These are phyloP conservation scores for Tulasnella sp. DNA, from an alignment of 768 basidiomycete genomes.

Conservation along the genomic window DNA sequence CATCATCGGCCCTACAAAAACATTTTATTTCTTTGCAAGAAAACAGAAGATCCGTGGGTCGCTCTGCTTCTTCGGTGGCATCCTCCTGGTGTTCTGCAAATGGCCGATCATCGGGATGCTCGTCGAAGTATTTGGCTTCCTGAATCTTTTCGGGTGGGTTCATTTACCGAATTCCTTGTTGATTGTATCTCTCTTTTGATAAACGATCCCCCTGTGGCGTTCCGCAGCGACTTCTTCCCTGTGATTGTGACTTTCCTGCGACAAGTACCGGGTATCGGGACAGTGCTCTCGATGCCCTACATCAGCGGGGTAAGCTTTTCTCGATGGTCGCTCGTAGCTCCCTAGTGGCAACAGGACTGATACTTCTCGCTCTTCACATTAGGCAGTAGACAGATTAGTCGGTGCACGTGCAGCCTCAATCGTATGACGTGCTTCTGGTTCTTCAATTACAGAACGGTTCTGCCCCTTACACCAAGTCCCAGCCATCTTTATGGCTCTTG, in stretches of 20 bases:
- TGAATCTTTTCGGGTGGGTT: constrained; percentile 90
- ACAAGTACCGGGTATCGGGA: constrained; percentile 87
- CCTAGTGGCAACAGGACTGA: neutral
- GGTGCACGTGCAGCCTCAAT: constrained; percentile 4
- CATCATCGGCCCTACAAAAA: constrained; percentile 95
- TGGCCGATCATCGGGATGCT: constrained; percentile 91
- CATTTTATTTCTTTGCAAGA: constrained; percentile 95
- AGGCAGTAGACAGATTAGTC: constrained; percentile 11
- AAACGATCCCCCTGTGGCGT: neutral
- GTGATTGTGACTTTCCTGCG: constrained; percentile 94
- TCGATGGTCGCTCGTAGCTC: neutral
- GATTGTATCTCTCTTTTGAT: neutral
- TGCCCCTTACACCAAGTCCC: no score
- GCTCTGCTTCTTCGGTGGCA: constrained; percentile 77
- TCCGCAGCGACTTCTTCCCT: constrained; percentile 89
- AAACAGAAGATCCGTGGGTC: constrained; percentile 91
- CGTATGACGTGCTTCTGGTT: neutral
- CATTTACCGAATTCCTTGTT: constrained; percentile 19
- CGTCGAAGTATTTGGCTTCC: constrained; percentile 92
- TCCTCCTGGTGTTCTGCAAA: constrained; percentile 87
- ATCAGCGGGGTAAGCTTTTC: constrained; percentile 51
- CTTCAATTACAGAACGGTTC: no score
- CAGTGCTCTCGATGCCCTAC: constrained; percentile 74
- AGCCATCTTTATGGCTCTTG: no score
- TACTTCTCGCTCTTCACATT: neutral